Evolutionary conservation across 1,284 basidiomycete genomes (phyloP), one percentile per base, ranked within the genome.

Genomic region (Lentinula novae-zelandiae): DNA sequence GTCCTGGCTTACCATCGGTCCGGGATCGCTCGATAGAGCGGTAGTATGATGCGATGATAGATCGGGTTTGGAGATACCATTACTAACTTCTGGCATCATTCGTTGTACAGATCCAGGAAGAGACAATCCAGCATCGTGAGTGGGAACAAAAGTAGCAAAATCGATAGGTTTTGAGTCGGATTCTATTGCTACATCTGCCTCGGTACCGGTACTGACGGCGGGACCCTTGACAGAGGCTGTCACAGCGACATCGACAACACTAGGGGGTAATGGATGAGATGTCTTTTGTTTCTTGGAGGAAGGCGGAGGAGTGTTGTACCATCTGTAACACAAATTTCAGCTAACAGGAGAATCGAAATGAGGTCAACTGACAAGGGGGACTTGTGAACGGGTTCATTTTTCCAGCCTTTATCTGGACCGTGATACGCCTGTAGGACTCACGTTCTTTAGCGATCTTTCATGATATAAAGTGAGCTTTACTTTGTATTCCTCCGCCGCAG

Each of bases 401-500:
- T 90, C 90, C 90, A 92, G 8, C 78, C 75, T 69, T 90, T 84
- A 5, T 80, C 82, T 22, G 79, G 78, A 0, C 90, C 90, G 67
- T 92, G 83, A 63, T 80, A 83, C n/a, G 81, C 82, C 85, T 86
- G 60, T 9, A 33, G 39, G 20, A 44, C 39, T 42, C 3, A 15
- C 40, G 10, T 36, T 38, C 38, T 60, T 15, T 59, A 65, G 52
- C 64, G 49, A 62, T 1, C 10, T 22, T 33, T 38, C 17, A 40
- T 39, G 33, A 57, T 49, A 48, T 46, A 55, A 33, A 1, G 9
- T 55, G 38, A 17, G 10, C 71, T 71, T 49, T 64, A 85, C 85
- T 75, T 88, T 80, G 65, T 92, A 92, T 69, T 92, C 90, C 60
- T 89, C 88, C 64, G 80, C 83, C 17, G 90, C 90, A 62, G 90